Conservation (phyloP, 495 filamentous ascomycete genomes). For the Penicillium crystallinum region DNA sequence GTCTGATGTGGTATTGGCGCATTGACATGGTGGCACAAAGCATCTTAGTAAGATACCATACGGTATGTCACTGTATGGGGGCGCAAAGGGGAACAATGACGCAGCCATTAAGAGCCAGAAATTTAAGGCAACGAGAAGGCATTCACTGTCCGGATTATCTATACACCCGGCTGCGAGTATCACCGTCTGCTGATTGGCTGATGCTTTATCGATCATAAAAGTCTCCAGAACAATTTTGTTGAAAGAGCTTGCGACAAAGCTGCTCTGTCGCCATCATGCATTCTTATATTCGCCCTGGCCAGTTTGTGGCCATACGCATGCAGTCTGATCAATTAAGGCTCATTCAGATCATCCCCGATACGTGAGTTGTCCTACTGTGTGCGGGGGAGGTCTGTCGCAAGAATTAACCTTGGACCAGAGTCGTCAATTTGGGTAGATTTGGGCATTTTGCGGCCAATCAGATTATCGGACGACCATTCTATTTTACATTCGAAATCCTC, state of each 20-base stretch:
- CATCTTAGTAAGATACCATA: too few relatives aligned
- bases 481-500: constrained; percentile 83
- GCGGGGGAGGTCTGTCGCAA: background rate
- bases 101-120: background rate
- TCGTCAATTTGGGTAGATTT: constrained; percentile 82
- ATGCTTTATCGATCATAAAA: constrained; percentile 3
- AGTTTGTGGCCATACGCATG: constrained; percentile 59
- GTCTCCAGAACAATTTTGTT: constrained; percentile 14
- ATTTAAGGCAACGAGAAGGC: background rate
- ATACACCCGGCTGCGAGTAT: constrained; percentile 2
- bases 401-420: constrained; percentile 46
- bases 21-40: too few relatives aligned
- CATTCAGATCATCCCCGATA: constrained; percentile 64
- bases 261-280: constrained; percentile 27
- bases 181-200: constrained; percentile 12
- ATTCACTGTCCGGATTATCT: background rate
- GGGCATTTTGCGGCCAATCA: constrained; percentile 81
- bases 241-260: background rate
- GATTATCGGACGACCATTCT: constrained; percentile 80
- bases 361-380: constrained; percentile 51
- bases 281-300: constrained; percentile 55
- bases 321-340: constrained; percentile 62
- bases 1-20: background rate
- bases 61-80: background rate
- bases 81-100: background rate